These are phyloP conservation scores for Ceratocystis cubensis DNA, from an alignment of 2,329 filamentous ascomycete species.

Conservation along the genomic window DNA sequence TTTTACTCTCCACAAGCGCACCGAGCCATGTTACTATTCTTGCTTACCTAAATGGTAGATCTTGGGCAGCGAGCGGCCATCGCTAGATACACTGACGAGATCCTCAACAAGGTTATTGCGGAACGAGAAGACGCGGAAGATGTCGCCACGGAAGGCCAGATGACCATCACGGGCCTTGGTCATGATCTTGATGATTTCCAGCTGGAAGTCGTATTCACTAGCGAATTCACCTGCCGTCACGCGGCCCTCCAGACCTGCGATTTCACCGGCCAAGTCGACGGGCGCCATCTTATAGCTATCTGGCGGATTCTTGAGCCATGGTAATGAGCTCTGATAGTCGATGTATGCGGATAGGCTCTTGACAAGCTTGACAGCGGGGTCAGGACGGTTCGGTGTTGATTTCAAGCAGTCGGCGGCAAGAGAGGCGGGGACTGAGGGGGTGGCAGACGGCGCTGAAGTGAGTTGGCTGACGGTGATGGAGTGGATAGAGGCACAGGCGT, in stretches of 20 bases:
- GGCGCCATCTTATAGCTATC: constrained; percentile 37
- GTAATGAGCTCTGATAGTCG: constrained; percentile 37
- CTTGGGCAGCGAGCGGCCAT: constrained; percentile 46
- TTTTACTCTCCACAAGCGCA: not conserved
- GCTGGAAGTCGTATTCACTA: constrained; percentile 44
- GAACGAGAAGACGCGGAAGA: constrained; percentile 40
- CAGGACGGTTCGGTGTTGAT: constrained; percentile 30
- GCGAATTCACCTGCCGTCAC: constrained; percentile 33
- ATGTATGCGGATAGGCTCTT: constrained; percentile 32
- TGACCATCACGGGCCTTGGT: constrained; percentile 52
- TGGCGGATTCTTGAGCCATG: constrained; percentile 41
- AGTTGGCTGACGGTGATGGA: not conserved
- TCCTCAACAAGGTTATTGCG: constrained; percentile 27
- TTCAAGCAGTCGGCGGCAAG: constrained; percentile 31
- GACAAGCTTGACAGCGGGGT: constrained; percentile 29
- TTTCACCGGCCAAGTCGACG: constrained; percentile 35
- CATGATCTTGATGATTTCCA: constrained; percentile 38
- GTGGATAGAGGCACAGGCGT: constrained; percentile 12
- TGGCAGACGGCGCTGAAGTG: constrained; percentile 21
- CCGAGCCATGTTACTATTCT: not conserved
- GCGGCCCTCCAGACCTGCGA: constrained; percentile 36
- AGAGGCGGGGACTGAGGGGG: constrained; percentile 29
- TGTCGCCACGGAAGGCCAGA: constrained; percentile 44
- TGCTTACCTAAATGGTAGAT: constrained; percentile 40
- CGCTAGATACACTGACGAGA: constrained; percentile 47